Base-by-base conservation (phyloP, 495 filamentous ascomycete species). In the Penicillium cinerascens region DNA sequence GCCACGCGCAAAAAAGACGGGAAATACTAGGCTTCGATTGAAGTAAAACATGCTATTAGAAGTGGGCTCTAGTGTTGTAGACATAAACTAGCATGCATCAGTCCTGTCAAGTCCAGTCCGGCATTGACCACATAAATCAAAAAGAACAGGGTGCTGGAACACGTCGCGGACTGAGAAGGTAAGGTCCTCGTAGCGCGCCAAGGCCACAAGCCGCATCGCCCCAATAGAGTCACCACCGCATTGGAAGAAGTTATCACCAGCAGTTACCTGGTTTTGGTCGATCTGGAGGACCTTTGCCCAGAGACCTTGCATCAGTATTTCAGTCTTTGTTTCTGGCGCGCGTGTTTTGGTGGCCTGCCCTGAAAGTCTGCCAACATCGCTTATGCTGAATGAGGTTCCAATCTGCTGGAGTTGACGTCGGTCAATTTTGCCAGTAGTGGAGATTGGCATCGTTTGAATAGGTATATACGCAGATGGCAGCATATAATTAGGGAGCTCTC, bases 381-480 rank as follows among this genome's bases (percentile, higher is more conserved):
- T 4, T 4, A 27, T 26, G 42, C 11, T 44, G 42, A 16, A 44
- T 44, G 22, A 44, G 26, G 42, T 44, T 44, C 16, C 42, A 25
- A 53, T 33, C 23, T 38, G 22, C 20, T 25, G 50, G 8, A 53
- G 42, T 20, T 17, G 6, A 17, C 48, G 49, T n/a, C 67, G 58
- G 37, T 78, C 65, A 5, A 67, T 42, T 47, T 76, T 76, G 6
- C 63, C 71, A 4, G 67, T 68, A 9, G 51, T 48, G 0, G 54
- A 64, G 15, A 68, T 50, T 1, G 75, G 74, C 47, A 78, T 63
- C 21, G 54, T 47, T 3, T 58, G 46, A 1, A 77, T 48, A 1
- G 69, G 67, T 1, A 77, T 22, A 27, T 64, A 74, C 21, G 69
- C 11, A 0, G 49, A 49, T 0, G 70, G 76, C 1, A 77, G 56